Evolutionary conservation across 495 filamentous ascomycete genomes (phyloP), one percentile per base, ranked within the genome.

Genomic region (Aspergillus indologenus): DNA sequence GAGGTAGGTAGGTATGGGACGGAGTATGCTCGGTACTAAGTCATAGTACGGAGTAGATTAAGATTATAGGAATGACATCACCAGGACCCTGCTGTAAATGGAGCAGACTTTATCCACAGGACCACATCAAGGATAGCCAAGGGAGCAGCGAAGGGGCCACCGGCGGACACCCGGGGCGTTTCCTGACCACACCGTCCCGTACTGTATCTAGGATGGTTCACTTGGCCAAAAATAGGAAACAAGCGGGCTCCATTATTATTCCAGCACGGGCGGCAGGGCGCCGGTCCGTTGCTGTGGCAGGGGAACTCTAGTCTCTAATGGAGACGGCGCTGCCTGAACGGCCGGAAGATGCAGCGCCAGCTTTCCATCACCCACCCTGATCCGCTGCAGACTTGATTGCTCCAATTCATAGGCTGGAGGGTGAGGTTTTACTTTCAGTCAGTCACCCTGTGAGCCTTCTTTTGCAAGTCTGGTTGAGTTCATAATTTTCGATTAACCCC

Each of bases 241-340:
- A 1, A 20, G 26, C 9, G 12, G 23, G 23, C 20, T 48, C 47
- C 47, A 29, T 51, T n/a, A n/a, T n/a, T n/a, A n/a, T n/a, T 6
- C 22, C 19, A 24, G 48, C 20, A 31, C 45, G 47, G 50, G 63
- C 59, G 62, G 64, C 70, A 66, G 67, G 34, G 45, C 44, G 54
- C 61, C 57, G 60, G 51, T 45, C 57, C 54, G 73, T 74, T 75
- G 73, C 73, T 71, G 67, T 71, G 72, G 69, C 71, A 73, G 65
- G 66, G 58, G 66, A 66, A 66, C 53, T 29, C 4, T 9, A 9
- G 26, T 50, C n/a, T 29, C 4, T 9, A 60, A 69, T 75, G 71
- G 69, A 65, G 67, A 71, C 61, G 62, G 54, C 61, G 56, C 51
- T 58, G 62, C 54, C 31, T 43, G 51, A 61, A 60, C 59, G 56